phyloP scores from a whole-genome alignment of 345 rosid genomes.

The Melastoma malabathricum region DNA sequence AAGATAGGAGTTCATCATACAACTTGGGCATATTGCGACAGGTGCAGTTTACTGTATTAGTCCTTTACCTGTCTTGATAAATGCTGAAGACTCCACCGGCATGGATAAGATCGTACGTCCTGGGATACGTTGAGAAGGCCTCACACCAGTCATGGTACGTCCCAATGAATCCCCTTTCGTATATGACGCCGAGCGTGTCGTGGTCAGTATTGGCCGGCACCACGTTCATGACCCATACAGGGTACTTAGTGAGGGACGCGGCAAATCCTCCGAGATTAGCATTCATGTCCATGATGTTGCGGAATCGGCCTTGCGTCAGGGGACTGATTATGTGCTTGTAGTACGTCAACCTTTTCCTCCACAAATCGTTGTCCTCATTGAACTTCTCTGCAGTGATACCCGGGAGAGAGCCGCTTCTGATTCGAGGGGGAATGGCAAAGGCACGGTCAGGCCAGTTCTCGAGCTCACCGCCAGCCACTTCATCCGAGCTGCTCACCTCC shows the following conservation, averaged over 20 bases:
- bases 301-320: slow-evolving; percentile 52
- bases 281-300: slow-evolving; percentile 94
- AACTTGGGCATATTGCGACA: not conserved
- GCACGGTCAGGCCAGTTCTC: slow-evolving; percentile 90
- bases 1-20: slow-evolving; percentile 8
- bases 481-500: slow-evolving; percentile 46
- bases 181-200: slow-evolving; percentile 74
- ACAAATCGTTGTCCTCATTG: slow-evolving; percentile 58
- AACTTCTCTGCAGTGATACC: slow-evolving; percentile 54
- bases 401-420: slow-evolving; percentile 49
- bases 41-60: not conserved
- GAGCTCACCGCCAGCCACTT: slow-evolving; percentile 67
- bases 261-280: slow-evolving; percentile 91
- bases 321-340: slow-evolving; percentile 49
- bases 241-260: slow-evolving; percentile 52
- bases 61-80: slow-evolving; percentile 58
- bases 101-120: slow-evolving; percentile 94
- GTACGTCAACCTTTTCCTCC: slow-evolving; percentile 58
- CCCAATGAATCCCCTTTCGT: slow-evolving; percentile 77
- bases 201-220: slow-evolving; percentile 53
- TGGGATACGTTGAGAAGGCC: slow-evolving; percentile 91
- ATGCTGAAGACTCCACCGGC: slow-evolving; percentile 69
- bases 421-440: slow-evolving; percentile 69
- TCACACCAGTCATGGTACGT: slow-evolving; percentile 96
- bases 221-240: slow-evolving; percentile 91